Percentiles rank a stretch among this genome's conserved stretches.
Evolutionary conservation across 768 basidiomycete genomes (phyloP).

Genomic region (Phanerodontia chrysosporium): DNA sequence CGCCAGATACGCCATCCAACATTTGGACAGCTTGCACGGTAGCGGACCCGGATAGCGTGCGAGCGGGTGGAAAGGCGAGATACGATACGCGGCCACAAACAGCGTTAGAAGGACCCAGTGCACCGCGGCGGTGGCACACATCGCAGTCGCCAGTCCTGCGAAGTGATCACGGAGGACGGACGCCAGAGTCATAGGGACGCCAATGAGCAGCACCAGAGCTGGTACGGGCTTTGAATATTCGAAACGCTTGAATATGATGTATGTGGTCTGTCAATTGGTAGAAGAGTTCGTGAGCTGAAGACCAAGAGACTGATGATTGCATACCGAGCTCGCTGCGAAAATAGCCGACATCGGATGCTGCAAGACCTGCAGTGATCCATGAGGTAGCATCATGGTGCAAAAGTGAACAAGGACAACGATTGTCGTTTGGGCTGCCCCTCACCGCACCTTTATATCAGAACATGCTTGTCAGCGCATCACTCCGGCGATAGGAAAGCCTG

Average conservation of each 20-base stretch:
- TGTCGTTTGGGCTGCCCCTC: too few species aligned
- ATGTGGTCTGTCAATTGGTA: not conserved
- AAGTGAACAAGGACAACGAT: too few species aligned
- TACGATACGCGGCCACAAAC: constrained; percentile 3
- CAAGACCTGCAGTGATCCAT: too few species aligned
- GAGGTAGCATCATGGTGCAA: too few species aligned
- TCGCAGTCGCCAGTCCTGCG: not conserved
- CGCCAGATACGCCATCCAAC: not conserved
- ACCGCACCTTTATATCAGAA: too few species aligned
- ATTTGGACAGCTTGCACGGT: constrained; percentile 8
- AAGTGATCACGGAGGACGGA: not conserved
- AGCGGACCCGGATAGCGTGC: constrained; percentile 10
- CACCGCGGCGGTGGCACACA: not conserved
- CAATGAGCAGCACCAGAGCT: not conserved
- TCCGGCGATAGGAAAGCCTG: too few species aligned
- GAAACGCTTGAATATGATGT: constrained; percentile 7
- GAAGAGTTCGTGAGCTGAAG: not conserved
- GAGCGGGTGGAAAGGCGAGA: constrained; percentile 12
- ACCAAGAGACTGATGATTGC: not conserved
- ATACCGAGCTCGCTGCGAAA: not conserved
- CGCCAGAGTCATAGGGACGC: not conserved
- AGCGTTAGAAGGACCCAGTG: not conserved
- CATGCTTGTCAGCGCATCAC: too few species aligned
- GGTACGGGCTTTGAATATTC: not conserved
- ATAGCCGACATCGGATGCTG: too few species aligned